Evolutionary conservation across 2,329 filamentous ascomycete genomes (phyloP).

Genomic region (Ceratocystiopsis brevicomis): DNA sequence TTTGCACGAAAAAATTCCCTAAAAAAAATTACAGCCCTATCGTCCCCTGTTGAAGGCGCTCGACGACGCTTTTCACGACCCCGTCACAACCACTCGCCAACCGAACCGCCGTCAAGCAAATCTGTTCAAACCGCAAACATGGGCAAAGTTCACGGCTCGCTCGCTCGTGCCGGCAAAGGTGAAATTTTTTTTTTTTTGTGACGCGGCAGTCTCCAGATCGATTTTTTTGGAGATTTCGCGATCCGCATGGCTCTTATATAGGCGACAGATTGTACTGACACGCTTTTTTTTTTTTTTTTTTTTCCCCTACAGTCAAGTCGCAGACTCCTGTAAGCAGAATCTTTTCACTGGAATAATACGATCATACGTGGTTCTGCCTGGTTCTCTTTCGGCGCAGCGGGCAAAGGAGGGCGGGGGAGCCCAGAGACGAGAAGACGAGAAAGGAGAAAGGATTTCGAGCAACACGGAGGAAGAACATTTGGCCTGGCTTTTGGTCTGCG

Average conservation of each 20-base stretch:
- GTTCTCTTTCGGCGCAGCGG: not conserved
- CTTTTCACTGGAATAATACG: not conserved
- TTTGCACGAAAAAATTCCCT: slow-evolving; percentile 1
- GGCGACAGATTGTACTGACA: slow-evolving; percentile 1
- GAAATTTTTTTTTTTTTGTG: slow-evolving; percentile 47
- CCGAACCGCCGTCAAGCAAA: not conserved
- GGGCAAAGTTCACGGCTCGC: slow-evolving; percentile 13
- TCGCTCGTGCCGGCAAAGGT: slow-evolving; percentile 54
- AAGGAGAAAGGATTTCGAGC: not conserved
- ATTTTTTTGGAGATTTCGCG: no score
- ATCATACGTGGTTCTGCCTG: not conserved
- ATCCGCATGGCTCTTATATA: no score
- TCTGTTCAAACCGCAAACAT: slow-evolving; percentile 5
- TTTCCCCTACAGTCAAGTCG: slow-evolving; percentile 10
- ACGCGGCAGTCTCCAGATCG: no score
- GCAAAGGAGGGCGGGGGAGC: no score
- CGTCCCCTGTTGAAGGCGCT: no score
- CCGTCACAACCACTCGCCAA: no score
- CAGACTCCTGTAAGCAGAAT: slow-evolving; percentile 10
- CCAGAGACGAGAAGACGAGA: not conserved
- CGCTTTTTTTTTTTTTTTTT: not conserved
- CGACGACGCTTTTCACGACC: no score
- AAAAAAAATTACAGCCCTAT: not conserved
- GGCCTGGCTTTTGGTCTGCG: no score
- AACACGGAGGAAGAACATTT: no score